These are phyloP conservation scores for Neofusicoccum parvum DNA, from an alignment of 2,329 filamentous ascomycete species.

Conservation along the genomic window DNA sequence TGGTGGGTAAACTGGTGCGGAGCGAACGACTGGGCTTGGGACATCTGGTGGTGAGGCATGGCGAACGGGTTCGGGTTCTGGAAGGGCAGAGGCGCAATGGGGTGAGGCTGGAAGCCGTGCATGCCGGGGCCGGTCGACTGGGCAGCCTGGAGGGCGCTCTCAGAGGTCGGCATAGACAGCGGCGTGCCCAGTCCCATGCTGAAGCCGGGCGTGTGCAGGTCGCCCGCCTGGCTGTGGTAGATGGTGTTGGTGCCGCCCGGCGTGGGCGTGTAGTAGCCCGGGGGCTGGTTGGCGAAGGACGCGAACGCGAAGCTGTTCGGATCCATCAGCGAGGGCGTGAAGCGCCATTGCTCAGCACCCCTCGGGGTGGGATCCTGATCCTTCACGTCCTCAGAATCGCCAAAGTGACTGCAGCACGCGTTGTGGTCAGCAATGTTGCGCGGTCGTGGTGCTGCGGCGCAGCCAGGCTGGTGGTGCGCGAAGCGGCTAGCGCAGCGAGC, in stretches of 20 bases:
- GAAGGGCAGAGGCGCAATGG: conserved; percentile 47
- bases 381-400: conserved; percentile 58
- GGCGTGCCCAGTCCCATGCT: conserved; percentile 77
- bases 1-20: conserved; percentile 81
- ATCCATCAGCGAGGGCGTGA: conserved; percentile 87
- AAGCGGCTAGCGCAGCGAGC: conserved; percentile 23
- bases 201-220: conserved; percentile 81
- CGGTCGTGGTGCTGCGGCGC: not conserved
- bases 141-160: conserved; percentile 64
- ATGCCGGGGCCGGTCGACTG: conserved; percentile 56
- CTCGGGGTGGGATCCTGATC: conserved; percentile 83
- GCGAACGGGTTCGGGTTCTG: conserved; percentile 72
- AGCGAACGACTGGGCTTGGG: conserved; percentile 61
- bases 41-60: conserved; percentile 49
- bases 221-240: conserved; percentile 81
- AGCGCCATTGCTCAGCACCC: conserved; percentile 79
- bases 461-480: not conserved
- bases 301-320: conserved; percentile 80
- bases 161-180: conserved; percentile 75
- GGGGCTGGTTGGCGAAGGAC: conserved; percentile 75
- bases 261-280: conserved; percentile 86
- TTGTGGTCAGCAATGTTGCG: conserved; percentile 7
- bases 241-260: conserved; percentile 78
- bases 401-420: conserved; percentile 42
- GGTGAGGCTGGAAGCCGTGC: conserved; percentile 62